These are phyloP conservation scores for Flaveria ramosissima DNA, from an alignment of 129 eudicot species.

Conservation along the genomic window DNA sequence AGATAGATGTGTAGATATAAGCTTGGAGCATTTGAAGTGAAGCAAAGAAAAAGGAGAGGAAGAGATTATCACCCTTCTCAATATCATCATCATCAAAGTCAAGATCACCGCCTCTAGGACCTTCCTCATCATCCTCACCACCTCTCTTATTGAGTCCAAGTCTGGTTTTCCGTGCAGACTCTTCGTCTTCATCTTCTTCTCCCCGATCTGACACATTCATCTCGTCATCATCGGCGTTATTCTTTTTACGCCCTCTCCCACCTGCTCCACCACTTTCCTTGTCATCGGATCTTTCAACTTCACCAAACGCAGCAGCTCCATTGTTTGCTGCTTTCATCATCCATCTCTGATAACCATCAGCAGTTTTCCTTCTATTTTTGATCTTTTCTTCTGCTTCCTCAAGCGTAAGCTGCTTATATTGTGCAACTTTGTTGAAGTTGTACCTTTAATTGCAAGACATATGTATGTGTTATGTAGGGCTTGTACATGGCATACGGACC, in stretches of 20 bases:
- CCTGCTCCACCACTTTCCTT: constrained; percentile 55
- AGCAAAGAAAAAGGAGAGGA: constrained; percentile 17
- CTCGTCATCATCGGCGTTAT: constrained; percentile 66
- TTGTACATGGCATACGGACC: neutral
- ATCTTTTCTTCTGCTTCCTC: constrained; percentile 99
- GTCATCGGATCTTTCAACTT: constrained; percentile 67
- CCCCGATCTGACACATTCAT: constrained; percentile 77
- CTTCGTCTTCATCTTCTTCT: constrained; percentile 95
- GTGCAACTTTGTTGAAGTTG: constrained; percentile 94
- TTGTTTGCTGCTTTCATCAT: constrained; percentile 97
- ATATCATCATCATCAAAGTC: constrained; percentile 89
- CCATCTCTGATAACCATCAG: constrained; percentile 97
- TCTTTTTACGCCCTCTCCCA: constrained; percentile 76
- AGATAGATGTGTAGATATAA: neutral
- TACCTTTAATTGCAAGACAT: constrained; percentile 51
- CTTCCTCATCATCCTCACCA: constrained; percentile 97
- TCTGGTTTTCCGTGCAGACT: constrained; percentile 74
- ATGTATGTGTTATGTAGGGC: neutral
- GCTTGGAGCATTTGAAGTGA: constrained; percentile 16
- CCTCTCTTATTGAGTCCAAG: constrained; percentile 71
- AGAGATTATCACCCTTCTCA: constrained; percentile 72
- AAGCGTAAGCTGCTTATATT: constrained; percentile 92
- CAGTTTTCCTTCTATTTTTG: constrained; percentile 88
- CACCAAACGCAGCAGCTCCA: constrained; percentile 96
- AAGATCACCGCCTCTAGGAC: constrained; percentile 88